Evolutionary conservation across 352 stramenopile species (phyloP).

Genomic region (Globisporangium irregulare): DNA sequence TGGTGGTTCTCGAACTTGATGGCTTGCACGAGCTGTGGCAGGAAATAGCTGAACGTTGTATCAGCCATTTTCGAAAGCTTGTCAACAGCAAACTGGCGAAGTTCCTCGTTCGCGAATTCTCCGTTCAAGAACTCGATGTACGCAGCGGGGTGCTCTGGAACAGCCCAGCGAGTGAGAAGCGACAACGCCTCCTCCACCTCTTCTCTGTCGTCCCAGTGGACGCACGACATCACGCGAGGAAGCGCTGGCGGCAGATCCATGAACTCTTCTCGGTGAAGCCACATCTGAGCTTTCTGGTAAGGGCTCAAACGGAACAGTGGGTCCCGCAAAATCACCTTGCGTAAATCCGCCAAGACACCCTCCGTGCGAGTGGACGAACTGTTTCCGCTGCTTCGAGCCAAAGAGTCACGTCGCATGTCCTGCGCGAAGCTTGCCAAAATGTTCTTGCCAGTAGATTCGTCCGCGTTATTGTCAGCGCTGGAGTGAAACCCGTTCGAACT

Average conservation of each 20-base stretch:
- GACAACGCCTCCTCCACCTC: constrained; percentile 67
- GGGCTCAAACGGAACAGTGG: constrained; percentile 76
- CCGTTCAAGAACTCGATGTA: constrained; percentile 83
- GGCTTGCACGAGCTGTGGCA: constrained; percentile 87
- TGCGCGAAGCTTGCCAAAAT: constrained; percentile 40
- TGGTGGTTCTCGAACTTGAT: constrained; percentile 90
- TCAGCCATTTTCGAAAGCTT: constrained; percentile 86
- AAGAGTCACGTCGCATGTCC: constrained; percentile 56
- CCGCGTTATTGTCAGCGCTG: constrained; percentile 43
- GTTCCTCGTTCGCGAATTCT: constrained; percentile 71
- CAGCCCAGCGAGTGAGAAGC: constrained; percentile 66
- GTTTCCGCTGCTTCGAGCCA: constrained; percentile 50
- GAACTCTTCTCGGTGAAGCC: constrained; percentile 78
- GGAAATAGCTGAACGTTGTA: constrained; percentile 84
- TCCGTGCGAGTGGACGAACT: constrained; percentile 46
- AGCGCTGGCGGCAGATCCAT: constrained; percentile 67
- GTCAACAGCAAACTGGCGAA: constrained; percentile 72
- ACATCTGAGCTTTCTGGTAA: constrained; percentile 84
- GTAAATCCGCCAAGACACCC: constrained; percentile 55
- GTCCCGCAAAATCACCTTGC: constrained; percentile 79
- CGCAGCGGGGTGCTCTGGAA: constrained; percentile 70
- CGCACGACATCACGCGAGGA: constrained; percentile 76
- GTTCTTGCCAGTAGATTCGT: constrained; percentile 54
- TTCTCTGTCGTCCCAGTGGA: constrained; percentile 74
- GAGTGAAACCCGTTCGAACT: background rate